phyloP scores from a whole-genome alignment of 495 filamentous ascomycete species.

The Durotheca rogersii region DNA sequence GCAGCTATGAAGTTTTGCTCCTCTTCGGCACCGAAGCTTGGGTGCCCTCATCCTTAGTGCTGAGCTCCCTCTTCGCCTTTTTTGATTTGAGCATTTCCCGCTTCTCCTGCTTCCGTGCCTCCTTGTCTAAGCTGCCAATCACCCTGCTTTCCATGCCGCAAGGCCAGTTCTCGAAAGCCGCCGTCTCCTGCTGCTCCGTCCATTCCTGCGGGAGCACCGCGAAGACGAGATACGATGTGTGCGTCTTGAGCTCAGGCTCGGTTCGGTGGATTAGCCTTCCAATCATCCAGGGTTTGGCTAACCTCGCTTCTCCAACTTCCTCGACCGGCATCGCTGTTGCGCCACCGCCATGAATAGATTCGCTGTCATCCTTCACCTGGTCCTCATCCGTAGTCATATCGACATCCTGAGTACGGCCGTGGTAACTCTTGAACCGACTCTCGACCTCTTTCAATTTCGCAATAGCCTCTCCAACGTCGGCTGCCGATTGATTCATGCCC shows the following conservation, averaged over 20 bases:
- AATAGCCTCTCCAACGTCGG: slow-evolving; percentile 76
- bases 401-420: slow-evolving; percentile 34
- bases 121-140: slow-evolving; percentile 55
- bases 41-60: slow-evolving; percentile 11
- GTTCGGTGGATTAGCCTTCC: slow-evolving; percentile 75
- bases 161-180: slow-evolving; percentile 61
- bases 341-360: slow-evolving; percentile 26
- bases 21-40: slow-evolving; percentile 26
- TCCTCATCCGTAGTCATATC: slow-evolving; percentile 35
- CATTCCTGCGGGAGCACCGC: slow-evolving; percentile 83
- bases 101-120: slow-evolving; percentile 49
- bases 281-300: slow-evolving; percentile 49
- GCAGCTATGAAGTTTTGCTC: slow-evolving; percentile 18
- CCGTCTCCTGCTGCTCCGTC: slow-evolving; percentile 78
- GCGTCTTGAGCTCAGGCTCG: slow-evolving; percentile 87
- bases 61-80: slow-evolving; percentile 28
- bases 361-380: slow-evolving; percentile 26
- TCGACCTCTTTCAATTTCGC: slow-evolving; percentile 71
- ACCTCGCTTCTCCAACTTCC: slow-evolving; percentile 32
- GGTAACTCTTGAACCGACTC: slow-evolving; percentile 58
- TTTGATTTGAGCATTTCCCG: slow-evolving; percentile 42
- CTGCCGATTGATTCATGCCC: slow-evolving; percentile 54
- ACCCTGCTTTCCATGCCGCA: slow-evolving; percentile 47
- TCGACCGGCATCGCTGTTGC: slow-evolving; percentile 10
- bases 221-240: slow-evolving; percentile 95